These are phyloP conservation scores for Platanthera zijinensis DNA, from an alignment of 106 monocot species.

Conservation along the genomic window DNA sequence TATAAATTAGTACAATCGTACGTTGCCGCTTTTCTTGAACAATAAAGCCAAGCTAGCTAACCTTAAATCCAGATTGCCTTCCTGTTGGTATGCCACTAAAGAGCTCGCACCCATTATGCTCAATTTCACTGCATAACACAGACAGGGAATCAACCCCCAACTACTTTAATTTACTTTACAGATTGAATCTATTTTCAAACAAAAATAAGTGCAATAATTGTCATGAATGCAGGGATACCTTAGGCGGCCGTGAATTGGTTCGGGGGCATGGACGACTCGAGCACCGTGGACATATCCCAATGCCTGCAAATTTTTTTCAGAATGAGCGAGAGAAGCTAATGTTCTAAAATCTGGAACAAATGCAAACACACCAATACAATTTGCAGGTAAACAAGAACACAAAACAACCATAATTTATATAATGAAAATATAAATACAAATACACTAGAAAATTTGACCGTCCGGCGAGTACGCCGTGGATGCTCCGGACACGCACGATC, in stretches of 20 bases:
- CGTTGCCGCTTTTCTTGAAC: too few relatives aligned
- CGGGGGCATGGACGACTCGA: slow-evolving; percentile 74
- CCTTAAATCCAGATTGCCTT: slow-evolving; percentile 80
- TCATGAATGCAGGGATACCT: slow-evolving; percentile 30
- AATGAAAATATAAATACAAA: too few relatives aligned
- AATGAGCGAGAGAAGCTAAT: neutral
- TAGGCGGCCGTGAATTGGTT: slow-evolving; percentile 87
- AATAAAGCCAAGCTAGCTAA: slow-evolving; percentile 16
- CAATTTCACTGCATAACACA: slow-evolving; percentile 66
- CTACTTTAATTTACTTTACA: too few relatives aligned
- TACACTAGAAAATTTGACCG: too few relatives aligned
- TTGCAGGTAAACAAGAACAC: too few relatives aligned
- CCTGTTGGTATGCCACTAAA: slow-evolving; percentile 82
- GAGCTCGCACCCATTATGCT: slow-evolving; percentile 56
- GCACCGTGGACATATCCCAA: slow-evolving; percentile 88
- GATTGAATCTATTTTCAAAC: neutral
- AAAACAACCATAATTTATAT: too few relatives aligned
- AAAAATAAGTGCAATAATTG: neutral
- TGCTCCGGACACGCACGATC: too few relatives aligned
- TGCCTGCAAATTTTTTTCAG: slow-evolving; percentile 33
- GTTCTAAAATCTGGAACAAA: neutral
- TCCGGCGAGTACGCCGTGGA: too few relatives aligned
- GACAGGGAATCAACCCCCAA: too few relatives aligned
- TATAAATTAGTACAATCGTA: too few relatives aligned
- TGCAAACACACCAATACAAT: too few relatives aligned